A percentile compares a stretch with the other conserved stretches of the same genome.
Conservation (phyloP, 2,329 filamentous ascomycete species). For the Verticillium albo-atrum region DNA sequence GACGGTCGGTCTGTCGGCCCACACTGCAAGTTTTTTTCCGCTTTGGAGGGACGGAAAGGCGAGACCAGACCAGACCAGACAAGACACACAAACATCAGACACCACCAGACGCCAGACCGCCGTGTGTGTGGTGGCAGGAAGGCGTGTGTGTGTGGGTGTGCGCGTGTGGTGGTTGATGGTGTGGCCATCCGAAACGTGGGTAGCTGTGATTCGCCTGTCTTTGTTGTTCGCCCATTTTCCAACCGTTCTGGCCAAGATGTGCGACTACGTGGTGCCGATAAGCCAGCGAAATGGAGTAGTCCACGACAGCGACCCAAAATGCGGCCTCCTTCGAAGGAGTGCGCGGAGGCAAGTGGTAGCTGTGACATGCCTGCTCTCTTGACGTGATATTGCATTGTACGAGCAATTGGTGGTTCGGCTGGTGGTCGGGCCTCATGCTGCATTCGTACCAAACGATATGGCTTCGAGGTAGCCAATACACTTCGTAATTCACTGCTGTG, state of each 20-base stretch:
- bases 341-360: neutral
- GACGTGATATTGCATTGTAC: neutral
- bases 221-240: neutral
- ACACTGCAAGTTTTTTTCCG: neutral
- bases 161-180: slow-evolving; percentile 1
- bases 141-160: neutral
- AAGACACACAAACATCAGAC: neutral
- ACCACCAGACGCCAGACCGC: neutral
- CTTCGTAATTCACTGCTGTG: neutral
- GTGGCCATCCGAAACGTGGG: slow-evolving; percentile 11
- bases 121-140: neutral
- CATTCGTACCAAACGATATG: neutral
- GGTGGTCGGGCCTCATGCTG: neutral
- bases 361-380: slow-evolving; percentile 1
- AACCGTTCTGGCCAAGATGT: neutral
- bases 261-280: slow-evolving; percentile 11
- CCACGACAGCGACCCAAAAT: slow-evolving; percentile 8
- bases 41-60: neutral
- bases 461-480: neutral
- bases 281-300: slow-evolving; percentile 3
- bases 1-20: neutral
- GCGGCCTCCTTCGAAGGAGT: slow-evolving; percentile 5
- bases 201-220: slow-evolving; percentile 12
- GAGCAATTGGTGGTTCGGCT: neutral
- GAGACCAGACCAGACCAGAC: neutral